phyloP scores from a whole-genome alignment of 805 yeast species.

The Suhomyces vadensis region DNA sequence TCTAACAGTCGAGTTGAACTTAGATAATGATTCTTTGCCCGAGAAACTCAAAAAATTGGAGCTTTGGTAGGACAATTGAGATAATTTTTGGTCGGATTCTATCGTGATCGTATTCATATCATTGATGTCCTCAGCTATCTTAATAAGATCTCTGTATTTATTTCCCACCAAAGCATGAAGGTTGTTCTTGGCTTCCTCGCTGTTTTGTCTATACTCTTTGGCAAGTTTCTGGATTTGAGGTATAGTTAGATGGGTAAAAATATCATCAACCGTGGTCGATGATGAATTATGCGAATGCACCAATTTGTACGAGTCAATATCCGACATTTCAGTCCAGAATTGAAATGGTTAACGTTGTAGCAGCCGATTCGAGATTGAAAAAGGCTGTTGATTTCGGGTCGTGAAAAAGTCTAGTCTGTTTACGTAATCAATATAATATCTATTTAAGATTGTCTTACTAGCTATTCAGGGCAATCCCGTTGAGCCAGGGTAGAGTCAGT shows the following conservation, averaged over 20 bases:
- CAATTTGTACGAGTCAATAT: constrained; percentile 3
- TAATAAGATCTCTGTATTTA: constrained; percentile 44
- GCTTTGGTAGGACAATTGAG: constrained; percentile 33
- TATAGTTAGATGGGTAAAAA: constrained; percentile 33
- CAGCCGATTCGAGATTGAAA: no score
- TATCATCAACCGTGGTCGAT: constrained; percentile 32
- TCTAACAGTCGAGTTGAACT: constrained; percentile 23
- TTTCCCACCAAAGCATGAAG: constrained; percentile 40
- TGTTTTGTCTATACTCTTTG: constrained; percentile 27
- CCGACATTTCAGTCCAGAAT: not conserved
- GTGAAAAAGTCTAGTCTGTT: no score
- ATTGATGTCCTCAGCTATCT: constrained; percentile 45
- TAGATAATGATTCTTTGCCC: constrained; percentile 16
- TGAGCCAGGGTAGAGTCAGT: no score
- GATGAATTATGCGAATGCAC: constrained; percentile 4
- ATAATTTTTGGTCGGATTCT: constrained; percentile 24
- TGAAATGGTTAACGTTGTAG: not conserved
- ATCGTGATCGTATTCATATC: constrained; percentile 27
- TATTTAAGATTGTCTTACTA: no score
- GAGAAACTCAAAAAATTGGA: constrained; percentile 31
- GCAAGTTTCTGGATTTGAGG: constrained; percentile 34
- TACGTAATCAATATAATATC: no score
- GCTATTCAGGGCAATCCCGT: no score
- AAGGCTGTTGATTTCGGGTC: no score
- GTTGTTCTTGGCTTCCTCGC: constrained; percentile 30